phyloP scores from a whole-genome alignment of 129 eudicot species.

The Flaveria brownii region DNA sequence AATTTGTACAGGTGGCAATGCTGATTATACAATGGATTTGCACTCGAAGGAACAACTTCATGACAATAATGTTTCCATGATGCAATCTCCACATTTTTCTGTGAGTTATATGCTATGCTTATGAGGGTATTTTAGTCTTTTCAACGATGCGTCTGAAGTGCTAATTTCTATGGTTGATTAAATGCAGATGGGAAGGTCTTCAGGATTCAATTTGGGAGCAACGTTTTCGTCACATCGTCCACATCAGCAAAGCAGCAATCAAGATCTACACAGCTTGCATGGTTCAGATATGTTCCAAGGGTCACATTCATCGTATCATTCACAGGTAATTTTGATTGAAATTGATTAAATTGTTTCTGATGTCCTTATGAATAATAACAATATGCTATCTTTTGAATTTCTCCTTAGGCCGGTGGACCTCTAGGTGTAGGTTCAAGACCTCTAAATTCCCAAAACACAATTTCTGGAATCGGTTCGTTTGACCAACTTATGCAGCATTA shows the following conservation, averaged over 20 bases:
- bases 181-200: constrained; percentile 74
- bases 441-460: constrained; percentile 53
- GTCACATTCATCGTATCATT: constrained; percentile 59
- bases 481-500: constrained; percentile 90
- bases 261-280: constrained; percentile 71
- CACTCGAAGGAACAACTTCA: constrained; percentile 94
- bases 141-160: constrained; percentile 2
- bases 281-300: constrained; percentile 72
- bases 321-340: constrained; percentile 49
- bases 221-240: constrained; percentile 75
- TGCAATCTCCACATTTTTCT: constrained; percentile 87
- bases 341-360: background rate
- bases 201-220: constrained; percentile 76
- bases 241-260: constrained; percentile 76
- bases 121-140: background rate
- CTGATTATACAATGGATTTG: constrained; percentile 78
- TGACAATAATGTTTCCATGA: constrained; percentile 64
- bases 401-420: constrained; percentile 66
- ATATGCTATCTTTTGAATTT: background rate
- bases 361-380: background rate
- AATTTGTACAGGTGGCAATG: constrained; percentile 72
- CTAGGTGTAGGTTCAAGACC: constrained; percentile 77
- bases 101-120: constrained; percentile 43
- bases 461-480: constrained; percentile 72
- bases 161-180: background rate